Conservation (phyloP, 2,329 filamentous ascomycete species). For the Keithomyces neogunnii region DNA sequence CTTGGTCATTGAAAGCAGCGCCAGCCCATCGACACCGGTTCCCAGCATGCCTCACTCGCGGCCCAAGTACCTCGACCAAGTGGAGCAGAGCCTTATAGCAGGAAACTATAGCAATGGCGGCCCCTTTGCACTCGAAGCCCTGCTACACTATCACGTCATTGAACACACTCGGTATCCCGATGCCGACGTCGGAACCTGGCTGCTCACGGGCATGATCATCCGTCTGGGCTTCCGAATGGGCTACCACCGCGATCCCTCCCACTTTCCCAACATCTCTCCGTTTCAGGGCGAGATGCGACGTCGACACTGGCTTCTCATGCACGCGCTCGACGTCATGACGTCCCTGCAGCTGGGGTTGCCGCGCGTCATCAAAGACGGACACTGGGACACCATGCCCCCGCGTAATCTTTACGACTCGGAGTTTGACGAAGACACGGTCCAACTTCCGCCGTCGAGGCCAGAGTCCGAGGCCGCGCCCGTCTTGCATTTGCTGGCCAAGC, state of each 20-base stretch:
- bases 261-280: slow-evolving; percentile 29
- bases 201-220: slow-evolving; percentile 23
- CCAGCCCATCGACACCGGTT: neutral
- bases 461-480: slow-evolving; percentile 17
- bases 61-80: slow-evolving; percentile 18
- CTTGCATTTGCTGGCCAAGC: slow-evolving; percentile 14
- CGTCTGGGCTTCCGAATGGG: slow-evolving; percentile 30
- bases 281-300: slow-evolving; percentile 38
- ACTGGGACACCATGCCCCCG: slow-evolving; percentile 33
- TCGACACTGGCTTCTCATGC: slow-evolving; percentile 31
- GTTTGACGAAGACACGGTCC: slow-evolving; percentile 23
- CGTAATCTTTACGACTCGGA: slow-evolving; percentile 35
- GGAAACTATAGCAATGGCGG: slow-evolving; percentile 34
- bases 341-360: slow-evolving; percentile 39
- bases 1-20: slow-evolving; percentile 2
- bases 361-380: slow-evolving; percentile 29
- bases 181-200: slow-evolving; percentile 24
- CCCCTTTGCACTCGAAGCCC: slow-evolving; percentile 30
- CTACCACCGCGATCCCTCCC: slow-evolving; percentile 34
- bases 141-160: slow-evolving; percentile 24
- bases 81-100: slow-evolving; percentile 27
- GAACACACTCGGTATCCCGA: slow-evolving; percentile 23
- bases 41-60: neutral
- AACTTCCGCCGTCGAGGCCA: slow-evolving; percentile 26
- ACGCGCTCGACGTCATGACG: slow-evolving; percentile 31